Percentiles rank a stretch among this genome's conserved stretches.
These are phyloP conservation scores for Caryopteris hybrid DNA, from an alignment of 305 asterid species.

Conservation along the genomic window DNA sequence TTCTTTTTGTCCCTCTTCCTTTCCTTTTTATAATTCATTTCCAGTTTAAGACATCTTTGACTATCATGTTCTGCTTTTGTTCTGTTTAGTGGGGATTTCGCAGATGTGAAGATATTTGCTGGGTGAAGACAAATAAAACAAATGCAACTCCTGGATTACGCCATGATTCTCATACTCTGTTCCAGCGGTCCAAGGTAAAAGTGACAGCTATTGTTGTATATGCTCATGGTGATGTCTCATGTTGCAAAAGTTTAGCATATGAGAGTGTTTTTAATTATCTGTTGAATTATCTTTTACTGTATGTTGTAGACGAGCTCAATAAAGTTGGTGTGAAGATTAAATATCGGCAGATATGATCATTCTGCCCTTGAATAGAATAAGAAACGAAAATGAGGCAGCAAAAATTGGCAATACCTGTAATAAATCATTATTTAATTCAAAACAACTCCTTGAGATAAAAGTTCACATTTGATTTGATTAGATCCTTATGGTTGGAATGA, in stretches of 20 bases:
- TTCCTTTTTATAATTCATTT: constrained; percentile 3
- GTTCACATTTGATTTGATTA: too few relatives aligned
- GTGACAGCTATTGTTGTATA: constrained; percentile 7
- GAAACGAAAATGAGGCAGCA: not conserved
- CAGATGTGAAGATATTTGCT: constrained; percentile 99
- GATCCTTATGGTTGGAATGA: too few relatives aligned
- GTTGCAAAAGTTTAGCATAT: not conserved
- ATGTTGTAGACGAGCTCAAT: not conserved
- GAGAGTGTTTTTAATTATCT: constrained; percentile 1
- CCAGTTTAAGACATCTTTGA: not conserved
- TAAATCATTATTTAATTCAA: not conserved
- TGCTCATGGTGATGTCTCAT: not conserved
- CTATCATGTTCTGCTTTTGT: constrained; percentile 10
- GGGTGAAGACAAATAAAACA: constrained; percentile 97
- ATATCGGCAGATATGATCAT: not conserved
- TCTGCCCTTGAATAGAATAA: constrained; percentile 7
- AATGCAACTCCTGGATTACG: constrained; percentile 96
- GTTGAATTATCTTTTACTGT: constrained; percentile 2
- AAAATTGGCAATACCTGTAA: not conserved
- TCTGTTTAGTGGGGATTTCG: constrained; percentile 95
- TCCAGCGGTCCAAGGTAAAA: constrained; percentile 91
- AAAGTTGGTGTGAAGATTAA: not conserved
- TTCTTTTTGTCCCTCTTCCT: not conserved
- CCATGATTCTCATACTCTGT: constrained; percentile 94
- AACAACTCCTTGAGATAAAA: too few relatives aligned